Conservation (phyloP, 768 basidiomycete genomes). For the Candolleomyces eurysporus region DNA sequence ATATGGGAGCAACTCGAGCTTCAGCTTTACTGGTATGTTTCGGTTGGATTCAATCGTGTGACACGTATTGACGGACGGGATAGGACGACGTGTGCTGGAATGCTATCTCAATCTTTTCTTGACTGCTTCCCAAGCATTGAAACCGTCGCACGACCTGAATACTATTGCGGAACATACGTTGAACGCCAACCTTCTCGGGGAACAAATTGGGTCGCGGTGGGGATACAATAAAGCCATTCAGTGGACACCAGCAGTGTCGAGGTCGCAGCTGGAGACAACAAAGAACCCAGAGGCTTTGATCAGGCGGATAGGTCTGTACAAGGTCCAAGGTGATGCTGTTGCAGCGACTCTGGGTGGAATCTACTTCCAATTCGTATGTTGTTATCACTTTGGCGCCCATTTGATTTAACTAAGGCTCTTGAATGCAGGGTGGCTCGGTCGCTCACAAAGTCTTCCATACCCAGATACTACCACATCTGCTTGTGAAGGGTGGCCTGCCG, state of each 20-base stretch:
- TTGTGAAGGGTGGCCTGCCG: slow-evolving; percentile 41
- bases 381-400: not conserved
- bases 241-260: slow-evolving; percentile 63
- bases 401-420: slow-evolving; percentile 7
- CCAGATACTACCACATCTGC: slow-evolving; percentile 43
- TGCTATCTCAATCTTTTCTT: slow-evolving; percentile 75
- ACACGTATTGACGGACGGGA: not conserved
- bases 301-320: slow-evolving; percentile 64
- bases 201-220: slow-evolving; percentile 76
- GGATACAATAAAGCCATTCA: slow-evolving; percentile 67
- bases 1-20: slow-evolving; percentile 68
- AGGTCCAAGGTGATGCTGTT: slow-evolving; percentile 75
- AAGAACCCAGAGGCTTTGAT: slow-evolving; percentile 35
- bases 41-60: not conserved
- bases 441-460: slow-evolving; percentile 53
- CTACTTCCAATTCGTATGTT: slow-evolving; percentile 74
- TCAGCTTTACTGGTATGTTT: slow-evolving; percentile 69
- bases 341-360: slow-evolving; percentile 76
- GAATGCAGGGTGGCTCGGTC: slow-evolving; percentile 41
- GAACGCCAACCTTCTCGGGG: slow-evolving; percentile 70
- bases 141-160: slow-evolving; percentile 55
- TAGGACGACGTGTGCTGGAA: slow-evolving; percentile 77
- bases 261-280: slow-evolving; percentile 28
- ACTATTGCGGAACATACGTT: slow-evolving; percentile 53
- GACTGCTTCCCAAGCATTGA: slow-evolving; percentile 48